phyloP scores from a whole-genome alignment of 2,329 filamentous ascomycete genomes.

The Paraphoma chrysanthemicola region DNA sequence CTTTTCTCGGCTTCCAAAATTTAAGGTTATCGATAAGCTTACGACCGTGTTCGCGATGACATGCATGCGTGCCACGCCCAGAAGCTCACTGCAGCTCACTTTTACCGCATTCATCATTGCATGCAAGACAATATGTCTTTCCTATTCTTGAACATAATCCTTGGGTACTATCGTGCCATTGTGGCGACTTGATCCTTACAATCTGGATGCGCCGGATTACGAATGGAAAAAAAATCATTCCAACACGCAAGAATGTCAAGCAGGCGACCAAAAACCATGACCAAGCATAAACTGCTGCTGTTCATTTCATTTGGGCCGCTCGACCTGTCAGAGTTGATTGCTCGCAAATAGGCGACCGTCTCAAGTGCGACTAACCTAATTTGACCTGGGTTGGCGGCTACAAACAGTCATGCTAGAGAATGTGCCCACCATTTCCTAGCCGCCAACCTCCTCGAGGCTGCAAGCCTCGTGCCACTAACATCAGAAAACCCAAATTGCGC shows the following conservation, averaged over 20 bases:
- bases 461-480: conserved; percentile 6
- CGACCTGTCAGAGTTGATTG: not conserved
- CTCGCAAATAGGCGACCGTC: not conserved
- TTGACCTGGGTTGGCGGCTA: conserved; percentile 19
- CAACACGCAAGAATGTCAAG: no score
- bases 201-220: no score
- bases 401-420: not conserved
- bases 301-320: not conserved
- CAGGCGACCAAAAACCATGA: no score
- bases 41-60: conserved; percentile 4
- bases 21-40: conserved; percentile 45
- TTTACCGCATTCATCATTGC: conserved; percentile 3
- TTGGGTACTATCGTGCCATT: not conserved
- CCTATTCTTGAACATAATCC: conserved; percentile 5
- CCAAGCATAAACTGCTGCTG: no score
- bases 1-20: conserved; percentile 26
- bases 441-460: conserved; percentile 14
- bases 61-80: not conserved
- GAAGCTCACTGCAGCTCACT: conserved; percentile 10
- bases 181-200: no score
- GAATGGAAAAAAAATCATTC: no score
- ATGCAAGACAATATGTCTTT: conserved; percentile 4
- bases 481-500: not conserved
- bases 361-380: not conserved
- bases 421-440: conserved; percentile 6